Base-by-base conservation (phyloP, 2,329 filamentous ascomycete genomes). In the Fusarium sp. region DNA sequence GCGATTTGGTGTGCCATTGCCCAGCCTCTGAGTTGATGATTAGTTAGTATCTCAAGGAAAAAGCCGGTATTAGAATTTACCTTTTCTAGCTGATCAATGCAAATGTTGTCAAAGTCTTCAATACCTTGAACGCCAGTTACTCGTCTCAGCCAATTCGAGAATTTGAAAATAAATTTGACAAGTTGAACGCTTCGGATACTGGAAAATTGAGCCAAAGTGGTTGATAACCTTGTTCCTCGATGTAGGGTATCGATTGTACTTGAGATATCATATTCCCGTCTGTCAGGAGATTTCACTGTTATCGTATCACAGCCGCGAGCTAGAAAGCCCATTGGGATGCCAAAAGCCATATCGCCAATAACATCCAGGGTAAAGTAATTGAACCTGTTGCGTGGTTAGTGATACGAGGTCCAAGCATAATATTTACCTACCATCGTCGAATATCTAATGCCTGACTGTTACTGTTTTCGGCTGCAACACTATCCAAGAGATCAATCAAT, bases 281-380 rank as follows among this genome's bases (percentile, higher is more conserved):
- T 32, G 17, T 14, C 14, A 18, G 18, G 5, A 32, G 11, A 20
- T 14, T 27, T 20, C 6, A 30, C 27, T 54, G 6, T 23, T 9
- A 17, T 18, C 14, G 12, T 5, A 20, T 54, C 35, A 13, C 50
- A 18, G 12, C 35, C 27, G 6, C n/a, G 2, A 15, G 18, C 10
- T 20, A 41, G 23, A 17, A 54, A 54, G 33, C 37, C 35, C 37
- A 54, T 41, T 17, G 37, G 35, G 50, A 41, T 37, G 27, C 37
- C 10, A 38, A 32, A 32, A n/a, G 45, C 45, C 45, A 48, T 48
- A 30, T 48, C 33, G 3, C 37, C 26, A 15, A 54, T 41, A 15
- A 54, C 37, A 3, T 54, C 50, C 7, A 54, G 40, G 26, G 50
- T 54, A n/a, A 40, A 54, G 26, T 30, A 54, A 12, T 30, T 30